Base-by-base conservation (phyloP, 768 basidiomycete species). In the Auricularia heimuer region DNA sequence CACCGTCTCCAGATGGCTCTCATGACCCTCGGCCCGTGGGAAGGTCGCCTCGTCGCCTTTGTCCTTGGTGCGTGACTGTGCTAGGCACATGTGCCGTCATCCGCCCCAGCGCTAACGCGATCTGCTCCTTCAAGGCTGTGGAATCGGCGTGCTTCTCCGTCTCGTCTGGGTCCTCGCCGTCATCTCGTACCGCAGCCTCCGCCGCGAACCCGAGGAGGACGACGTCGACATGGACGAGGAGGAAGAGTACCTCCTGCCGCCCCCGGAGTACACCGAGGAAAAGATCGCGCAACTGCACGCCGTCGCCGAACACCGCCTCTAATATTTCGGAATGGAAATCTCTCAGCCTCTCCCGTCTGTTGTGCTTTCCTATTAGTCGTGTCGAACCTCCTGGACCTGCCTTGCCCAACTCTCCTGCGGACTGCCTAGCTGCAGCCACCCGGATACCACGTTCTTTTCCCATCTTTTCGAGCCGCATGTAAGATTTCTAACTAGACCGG, bases 41-140 rank as follows among this genome's bases (percentile, higher is more conserved):
- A 93, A 75, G 90, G 90, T 62, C 81, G 89, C 62, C 85, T 85
- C 10, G 86, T 93, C 16, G 86, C 92, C 3, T 93, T 93, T 66
- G 90, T 93, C 65, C 81, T 93, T 18, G 91, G 90, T 84, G 62
- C 69, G 83, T 79, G 29, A 62, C 74, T 18, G 16, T 8, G 11
- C 47, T 18, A 16, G 47, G 47, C 47, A n/a, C n/a, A 33, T 24
- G 16, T 63, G 39, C 34, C 44, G 37, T 10, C 21, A 16, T 16
- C 18, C 47, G 47, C 16, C 47, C 14, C 47, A 39, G 60, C 11
- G 62, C 58, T 10, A 56, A 44, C 3, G 47, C n/a, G 24, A 64
- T 45, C 62, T 66, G 36, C 29, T 14, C 47, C 61, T 65, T 64
- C 37, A 68, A 90, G 89, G 90, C n/a, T 91, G 89, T 70, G 90